Conservation (phyloP, 2,329 filamentous ascomycete species). For the Colletotrichum plurivorum region DNA sequence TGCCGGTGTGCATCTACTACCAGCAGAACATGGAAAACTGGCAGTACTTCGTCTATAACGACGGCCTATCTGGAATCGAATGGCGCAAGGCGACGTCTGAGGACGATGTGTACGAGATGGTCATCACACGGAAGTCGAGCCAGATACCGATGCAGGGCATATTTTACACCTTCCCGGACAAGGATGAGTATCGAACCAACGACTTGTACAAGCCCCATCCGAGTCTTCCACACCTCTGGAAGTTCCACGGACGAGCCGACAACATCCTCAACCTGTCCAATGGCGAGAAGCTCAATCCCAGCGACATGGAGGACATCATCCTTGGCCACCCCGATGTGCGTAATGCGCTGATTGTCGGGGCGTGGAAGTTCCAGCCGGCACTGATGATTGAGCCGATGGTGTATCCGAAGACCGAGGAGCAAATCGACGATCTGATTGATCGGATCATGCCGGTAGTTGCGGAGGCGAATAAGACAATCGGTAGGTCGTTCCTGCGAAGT, state of each 20-base stretch:
- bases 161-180: constrained; percentile 57
- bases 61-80: constrained; percentile 56
- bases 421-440: constrained; percentile 52
- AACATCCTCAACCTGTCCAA: constrained; percentile 64
- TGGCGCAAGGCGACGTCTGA: constrained; percentile 51
- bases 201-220: constrained; percentile 59
- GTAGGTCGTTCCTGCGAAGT: not conserved
- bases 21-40: constrained; percentile 42
- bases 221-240: constrained; percentile 52
- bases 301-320: constrained; percentile 58
- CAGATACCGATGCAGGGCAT: constrained; percentile 53
- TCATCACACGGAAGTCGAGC: constrained; percentile 54
- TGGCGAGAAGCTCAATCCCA: constrained; percentile 64
- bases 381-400: constrained; percentile 61
- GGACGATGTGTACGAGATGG: constrained; percentile 52
- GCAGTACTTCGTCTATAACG: constrained; percentile 47
- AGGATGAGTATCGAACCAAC: constrained; percentile 55
- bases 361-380: constrained; percentile 60
- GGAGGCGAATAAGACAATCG: constrained; percentile 53
- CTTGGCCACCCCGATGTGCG: constrained; percentile 55
- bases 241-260: constrained; percentile 53
- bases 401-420: constrained; percentile 45
- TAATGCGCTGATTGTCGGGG: constrained; percentile 61
- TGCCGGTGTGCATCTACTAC: constrained; percentile 53
- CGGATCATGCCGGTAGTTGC: constrained; percentile 60